Evolutionary conservation across 345 rosid species (phyloP).

Genomic region (Turritis glabra): DNA sequence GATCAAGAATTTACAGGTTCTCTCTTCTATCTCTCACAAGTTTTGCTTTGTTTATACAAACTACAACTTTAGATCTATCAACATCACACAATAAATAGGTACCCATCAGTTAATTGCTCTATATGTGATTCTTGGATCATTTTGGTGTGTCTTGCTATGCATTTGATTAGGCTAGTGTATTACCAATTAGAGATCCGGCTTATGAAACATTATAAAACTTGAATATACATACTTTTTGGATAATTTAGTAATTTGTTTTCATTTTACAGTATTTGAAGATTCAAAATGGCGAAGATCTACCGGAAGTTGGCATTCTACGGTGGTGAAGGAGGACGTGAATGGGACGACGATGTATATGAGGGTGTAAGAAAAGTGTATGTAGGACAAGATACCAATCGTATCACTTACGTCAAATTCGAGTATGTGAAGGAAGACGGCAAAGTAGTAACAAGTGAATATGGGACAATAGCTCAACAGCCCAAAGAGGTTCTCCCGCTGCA

Average conservation of each 20-base stretch:
- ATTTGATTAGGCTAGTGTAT: background rate
- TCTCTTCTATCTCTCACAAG: background rate
- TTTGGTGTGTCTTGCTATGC: background rate
- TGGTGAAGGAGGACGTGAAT: slow-evolving; percentile 32
- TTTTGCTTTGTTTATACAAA: background rate
- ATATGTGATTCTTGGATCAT: background rate
- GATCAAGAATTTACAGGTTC: slow-evolving; percentile 17
- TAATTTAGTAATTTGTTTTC: background rate
- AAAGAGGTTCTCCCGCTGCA: slow-evolving; percentile 20
- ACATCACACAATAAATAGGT: background rate
- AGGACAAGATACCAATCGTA: slow-evolving; percentile 25
- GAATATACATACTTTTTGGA: background rate
- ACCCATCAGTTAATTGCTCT: background rate
- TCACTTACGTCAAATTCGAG: slow-evolving; percentile 32
- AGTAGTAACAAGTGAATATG: slow-evolving; percentile 33
- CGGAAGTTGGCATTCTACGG: slow-evolving; percentile 3
- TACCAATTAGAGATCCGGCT: background rate
- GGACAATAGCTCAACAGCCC: slow-evolving; percentile 5
- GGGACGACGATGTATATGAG: slow-evolving; percentile 37
- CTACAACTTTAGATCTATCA: background rate
- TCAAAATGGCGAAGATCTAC: slow-evolving; percentile 12
- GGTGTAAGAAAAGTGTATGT: slow-evolving; percentile 33
- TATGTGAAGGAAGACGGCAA: slow-evolving; percentile 26
- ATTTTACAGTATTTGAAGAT: background rate
- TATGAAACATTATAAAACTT: background rate